Evolutionary conservation across 495 filamentous ascomycete species (phyloP), one percentile per base, ranked within the genome.

Genomic region (Pyrenula massariospora): DNA sequence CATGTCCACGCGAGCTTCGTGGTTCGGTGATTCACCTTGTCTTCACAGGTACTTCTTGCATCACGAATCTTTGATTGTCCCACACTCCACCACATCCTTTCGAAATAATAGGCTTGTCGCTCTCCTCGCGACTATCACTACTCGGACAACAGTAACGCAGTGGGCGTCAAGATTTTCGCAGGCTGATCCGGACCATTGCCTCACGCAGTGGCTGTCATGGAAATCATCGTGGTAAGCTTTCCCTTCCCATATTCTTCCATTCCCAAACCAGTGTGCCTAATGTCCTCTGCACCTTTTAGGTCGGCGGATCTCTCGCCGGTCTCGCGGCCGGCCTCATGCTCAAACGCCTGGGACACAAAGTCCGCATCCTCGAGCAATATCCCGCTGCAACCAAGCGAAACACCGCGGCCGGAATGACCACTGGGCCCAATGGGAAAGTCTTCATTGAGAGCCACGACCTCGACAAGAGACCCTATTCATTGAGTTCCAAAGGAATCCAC

Each of bases 281-380:
- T 42, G n/a, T 42, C n/a, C 53, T 8, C 31, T 15, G 31, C 15
- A 15, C 15, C 15, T 5, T 8, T 42, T 8, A 66, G 69, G 54
- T 70, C 23, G 67, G 70, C 36, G 69, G 69, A 47, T 71, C 69
- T 12, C 50, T 70, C 1, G 55, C 66, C 10, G 70, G 67, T 22
- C 56, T 71, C 11, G 62, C 71, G 65, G 60, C 61, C 54, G 70
- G 64, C 1, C 55, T 69, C 25, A 53, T 64, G 25, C 53, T 70
- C 51, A 70, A 67, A 57, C 55, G 63, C 5, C 63, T 63, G 10
- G 70, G 68, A 23, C 59, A 67, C 52, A 58, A 60, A 25, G 61
- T 71, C 21, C 52, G 47, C 36, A 65, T 72, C 20, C 55, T 70
- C 19, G 68, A 73, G 47, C 56, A 60, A 25, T 52, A 53, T 23